Evolutionary conservation across 116 monocot genomes (phyloP).

Genomic region (Iris pallida): DNA sequence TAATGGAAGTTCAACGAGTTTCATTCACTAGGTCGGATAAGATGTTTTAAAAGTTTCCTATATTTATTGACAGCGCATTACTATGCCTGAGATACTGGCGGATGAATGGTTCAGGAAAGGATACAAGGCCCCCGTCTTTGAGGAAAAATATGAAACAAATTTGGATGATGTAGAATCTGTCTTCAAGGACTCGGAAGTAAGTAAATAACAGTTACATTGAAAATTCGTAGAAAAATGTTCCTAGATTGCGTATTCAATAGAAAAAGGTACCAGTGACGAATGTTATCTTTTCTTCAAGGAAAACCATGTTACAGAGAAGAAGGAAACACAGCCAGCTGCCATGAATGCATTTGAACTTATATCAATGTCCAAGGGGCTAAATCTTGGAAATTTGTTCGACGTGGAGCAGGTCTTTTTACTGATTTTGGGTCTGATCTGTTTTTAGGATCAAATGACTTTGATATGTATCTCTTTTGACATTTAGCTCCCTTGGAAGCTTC

Average conservation of each 20-base stretch:
- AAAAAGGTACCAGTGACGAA: not conserved
- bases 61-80: conserved; percentile 54
- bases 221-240: not conserved
- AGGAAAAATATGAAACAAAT: conserved; percentile 57
- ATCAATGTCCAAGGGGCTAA: conserved; percentile 84
- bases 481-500: conserved; percentile 29
- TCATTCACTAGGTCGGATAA: not conserved
- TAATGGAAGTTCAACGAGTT: too few species aligned
- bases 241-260: not conserved
- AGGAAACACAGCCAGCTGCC: conserved; percentile 56
- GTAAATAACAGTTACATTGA: conserved; percentile 12
- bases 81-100: conserved; percentile 66
- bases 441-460: not conserved
- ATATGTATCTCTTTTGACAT: not conserved
- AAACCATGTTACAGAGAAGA: conserved; percentile 56
- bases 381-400: conserved; percentile 84
- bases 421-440: not conserved
- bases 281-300: conserved; percentile 36
- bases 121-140: conserved; percentile 64
- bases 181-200: conserved; percentile 76
- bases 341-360: conserved; percentile 97
- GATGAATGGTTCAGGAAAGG: conserved; percentile 88
- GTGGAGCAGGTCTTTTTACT: conserved; percentile 46
- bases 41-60: too few species aligned
- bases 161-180: conserved; percentile 80